phyloP scores from a whole-genome alignment of 495 filamentous ascomycete genomes.

The Pyrenopolyporus hunteri region DNA sequence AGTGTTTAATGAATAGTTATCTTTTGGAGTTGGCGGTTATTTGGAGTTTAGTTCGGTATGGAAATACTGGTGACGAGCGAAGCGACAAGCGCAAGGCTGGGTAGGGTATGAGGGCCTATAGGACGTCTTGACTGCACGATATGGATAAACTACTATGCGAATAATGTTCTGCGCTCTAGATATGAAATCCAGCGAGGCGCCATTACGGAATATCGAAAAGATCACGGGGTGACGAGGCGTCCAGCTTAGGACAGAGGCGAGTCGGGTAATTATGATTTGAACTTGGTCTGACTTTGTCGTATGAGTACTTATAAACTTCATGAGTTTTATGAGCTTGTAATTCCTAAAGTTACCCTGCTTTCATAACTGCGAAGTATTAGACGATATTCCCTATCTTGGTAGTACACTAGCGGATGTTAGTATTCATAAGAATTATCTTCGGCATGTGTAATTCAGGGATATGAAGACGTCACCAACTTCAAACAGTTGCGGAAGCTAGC shows the following conservation, averaged over 20 bases:
- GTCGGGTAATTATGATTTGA: slow-evolving; percentile 1
- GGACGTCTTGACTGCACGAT: slow-evolving; percentile 3
- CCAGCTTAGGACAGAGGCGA: neutral
- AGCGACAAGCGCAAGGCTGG: neutral
- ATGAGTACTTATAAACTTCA: no score
- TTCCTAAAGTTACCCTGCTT: no score
- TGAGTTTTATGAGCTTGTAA: no score
- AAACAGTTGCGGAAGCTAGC: neutral
- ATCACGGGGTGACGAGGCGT: neutral
- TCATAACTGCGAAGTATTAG: no score
- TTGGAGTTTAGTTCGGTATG: neutral
- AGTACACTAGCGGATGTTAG: no score
- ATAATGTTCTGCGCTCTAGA: neutral
- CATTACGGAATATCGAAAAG: neutral
- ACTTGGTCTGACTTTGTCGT: no score
- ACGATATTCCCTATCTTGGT: no score
- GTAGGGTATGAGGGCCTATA: slow-evolving; percentile 4
- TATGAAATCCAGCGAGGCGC: neutral
- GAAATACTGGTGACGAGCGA: neutral
- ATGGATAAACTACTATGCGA: neutral
- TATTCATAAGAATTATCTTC: no score
- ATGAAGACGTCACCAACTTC: no score
- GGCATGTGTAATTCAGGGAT: no score
- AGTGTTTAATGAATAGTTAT: slow-evolving; percentile 7
- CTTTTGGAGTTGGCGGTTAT: slow-evolving; percentile 28